Evolutionary conservation across 495 filamentous ascomycete species (phyloP), one percentile per base, ranked within the genome.

Genomic region (Parathielavia appendiculata): DNA sequence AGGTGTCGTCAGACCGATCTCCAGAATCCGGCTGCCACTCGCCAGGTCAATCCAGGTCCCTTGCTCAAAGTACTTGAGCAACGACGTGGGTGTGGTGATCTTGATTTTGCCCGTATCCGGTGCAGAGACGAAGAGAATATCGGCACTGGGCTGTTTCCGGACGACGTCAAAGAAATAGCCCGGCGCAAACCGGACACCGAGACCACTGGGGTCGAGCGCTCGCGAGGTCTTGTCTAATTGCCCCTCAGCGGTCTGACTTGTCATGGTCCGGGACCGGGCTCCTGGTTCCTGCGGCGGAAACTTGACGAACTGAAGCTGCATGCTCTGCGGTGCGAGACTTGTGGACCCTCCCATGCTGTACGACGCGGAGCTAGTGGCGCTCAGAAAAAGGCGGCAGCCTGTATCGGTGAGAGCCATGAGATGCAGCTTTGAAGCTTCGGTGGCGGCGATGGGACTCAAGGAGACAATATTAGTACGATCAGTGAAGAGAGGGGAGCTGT

Each of bases 241-340:
- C 8, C 69, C 63, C n/a, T 70, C 68, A 10, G 57, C 59, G 7
- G 60, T n/a, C n/a, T 53, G 62, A 54, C 62, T 59, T 17, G 14
- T 35, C 35, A 43, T 6, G 13, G 20, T 34, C 17, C 58, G 26
- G 20, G 40, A 6, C 20, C 68, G 65, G 13, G n/a, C 14, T 4
- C 52, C 59, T 54, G 20, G 51, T 44, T 76, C 69, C 23, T 63
- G 61, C 0, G 93, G 92, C 10, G 93, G 95, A 55, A 96, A 95
- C 64, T 92, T 95, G 69, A 97, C 86, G 64, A 92, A 91, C 61
- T 95, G 89, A 20, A 97, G 84, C 69, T 96, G 92, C 91, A 99
- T 97, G 73, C 90, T 97, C 50, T 87, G 92, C 4, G 95, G 92
- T 0, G 91, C 83, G 56, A 76, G 79, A 44, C 71, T 79, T 23